These are phyloP conservation scores for Hysterangium stoloniferum DNA, from an alignment of 768 basidiomycete species.

Conservation along the genomic window DNA sequence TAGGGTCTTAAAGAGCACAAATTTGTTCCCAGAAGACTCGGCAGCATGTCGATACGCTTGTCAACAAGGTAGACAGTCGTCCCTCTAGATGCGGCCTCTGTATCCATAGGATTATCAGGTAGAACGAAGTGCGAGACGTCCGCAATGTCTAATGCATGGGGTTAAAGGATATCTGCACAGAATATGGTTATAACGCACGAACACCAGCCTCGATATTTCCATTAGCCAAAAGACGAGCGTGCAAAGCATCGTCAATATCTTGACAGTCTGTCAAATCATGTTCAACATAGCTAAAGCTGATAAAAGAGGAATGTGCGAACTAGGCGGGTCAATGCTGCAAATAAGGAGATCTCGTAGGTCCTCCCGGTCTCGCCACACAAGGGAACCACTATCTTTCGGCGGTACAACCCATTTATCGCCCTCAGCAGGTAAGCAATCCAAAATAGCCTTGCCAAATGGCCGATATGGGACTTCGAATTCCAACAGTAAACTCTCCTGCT, in stretches of 20 bases:
- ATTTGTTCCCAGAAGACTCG: slow-evolving; percentile 88
- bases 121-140: slow-evolving; percentile 96
- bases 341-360: slow-evolving; percentile 81
- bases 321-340: slow-evolving; percentile 96
- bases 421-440: slow-evolving; percentile 83
- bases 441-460: slow-evolving; percentile 92
- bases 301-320: slow-evolving; percentile 31
- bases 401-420: slow-evolving; percentile 94
- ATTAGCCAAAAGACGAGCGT: slow-evolving; percentile 79
- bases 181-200: slow-evolving; percentile 53
- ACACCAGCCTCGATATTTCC: slow-evolving; percentile 97
- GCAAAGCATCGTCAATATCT: slow-evolving; percentile 97
- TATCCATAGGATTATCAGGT: slow-evolving; percentile 92
- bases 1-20: slow-evolving; percentile 87
- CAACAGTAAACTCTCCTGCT: slow-evolving; percentile 85
- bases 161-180: background rate
- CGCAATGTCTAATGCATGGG: slow-evolving; percentile 68
- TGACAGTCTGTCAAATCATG: slow-evolving; percentile 60
- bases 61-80: slow-evolving; percentile 98
- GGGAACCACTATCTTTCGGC: slow-evolving; percentile 44
- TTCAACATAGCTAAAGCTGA: background rate
- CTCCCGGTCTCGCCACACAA: slow-evolving; percentile 75
- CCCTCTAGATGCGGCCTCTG: slow-evolving; percentile 89
- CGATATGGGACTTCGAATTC: slow-evolving; percentile 96
- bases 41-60: slow-evolving; percentile 98